Evolutionary conservation across 768 basidiomycete species (phyloP), one percentile per base, ranked within the genome.

Genomic region (Punctularia strigosozonata): DNA sequence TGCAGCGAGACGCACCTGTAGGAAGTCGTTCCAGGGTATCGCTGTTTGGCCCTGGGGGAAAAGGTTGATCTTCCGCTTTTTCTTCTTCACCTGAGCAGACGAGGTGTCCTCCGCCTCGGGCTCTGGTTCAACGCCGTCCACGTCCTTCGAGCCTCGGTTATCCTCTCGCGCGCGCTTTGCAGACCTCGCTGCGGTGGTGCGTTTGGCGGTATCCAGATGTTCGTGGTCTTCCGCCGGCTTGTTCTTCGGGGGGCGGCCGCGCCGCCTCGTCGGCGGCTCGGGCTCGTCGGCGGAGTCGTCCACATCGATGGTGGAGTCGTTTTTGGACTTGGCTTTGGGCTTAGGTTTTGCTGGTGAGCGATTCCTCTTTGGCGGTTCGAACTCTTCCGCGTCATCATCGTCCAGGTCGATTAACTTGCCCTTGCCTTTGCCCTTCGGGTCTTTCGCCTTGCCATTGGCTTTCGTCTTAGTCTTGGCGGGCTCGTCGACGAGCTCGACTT

Each of bases 1-100:
- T n/a, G n/a, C n/a, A 40, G 32, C 38, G 31, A 44, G 24, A 48
- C 48, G 31, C 43, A 69, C 70, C 53, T 59, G 57, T 25, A 53
- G 49, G 35, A 66, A 44, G 44, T 66, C 59, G 44, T 66, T 62
- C 60, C 75, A 75, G 18, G 64, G 49, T 34, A 66, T 68, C 14
- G 55, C 44, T 14, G 65, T 61, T 40, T 65, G 58, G 25, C 61
- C 58, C 19, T 57, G 39, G 4, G 62, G 60, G 49, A 78, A 78
- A n/a, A 80, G 46, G 43, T 76, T 75, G 39, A 84, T 73, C 57
- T 76, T 81, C 44, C 78, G 69, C 49, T 74, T 80, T 59, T 80
- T 82, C 62, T 78, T 80, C 59, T 73, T 77, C 13, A 59, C 68
- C 6, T 10, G 33, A 10, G 12, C 33, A n/a, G 42, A 58, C 5